Conservation (phyloP, 2,329 filamentous ascomycete species). For the Ophiostoma triangulosporum region DNA sequence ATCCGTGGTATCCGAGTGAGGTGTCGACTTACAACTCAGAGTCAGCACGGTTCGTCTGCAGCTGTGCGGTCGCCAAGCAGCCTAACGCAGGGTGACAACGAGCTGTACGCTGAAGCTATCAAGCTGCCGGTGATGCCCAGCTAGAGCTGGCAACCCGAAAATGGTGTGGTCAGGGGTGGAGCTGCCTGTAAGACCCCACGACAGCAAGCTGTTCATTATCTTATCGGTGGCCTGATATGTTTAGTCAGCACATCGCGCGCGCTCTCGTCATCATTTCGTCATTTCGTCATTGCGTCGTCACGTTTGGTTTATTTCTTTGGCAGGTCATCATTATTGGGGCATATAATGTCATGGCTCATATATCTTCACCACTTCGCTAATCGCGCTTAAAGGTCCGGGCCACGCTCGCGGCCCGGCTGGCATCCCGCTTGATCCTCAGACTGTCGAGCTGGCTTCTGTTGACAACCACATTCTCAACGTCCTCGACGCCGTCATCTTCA, state of each 20-base stretch:
- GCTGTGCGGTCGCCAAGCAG: not conserved
- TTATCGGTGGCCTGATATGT: not conserved
- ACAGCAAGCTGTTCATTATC: not conserved
- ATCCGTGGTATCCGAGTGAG: not conserved
- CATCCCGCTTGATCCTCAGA: slow-evolving; percentile 5
- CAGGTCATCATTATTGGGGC: not conserved
- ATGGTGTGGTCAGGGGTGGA: slow-evolving; percentile 5
- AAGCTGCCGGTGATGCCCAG: not conserved
- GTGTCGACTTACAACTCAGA: not conserved
- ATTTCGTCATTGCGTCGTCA: not conserved
- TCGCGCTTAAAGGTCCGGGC: slow-evolving; percentile 18
- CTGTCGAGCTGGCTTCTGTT: not conserved
- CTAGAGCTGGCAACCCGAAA: slow-evolving; percentile 4
- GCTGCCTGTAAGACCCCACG: not conserved
- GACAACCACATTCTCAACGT: slow-evolving; percentile 1
- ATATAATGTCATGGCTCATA: not conserved
- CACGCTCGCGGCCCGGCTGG: slow-evolving; percentile 13
- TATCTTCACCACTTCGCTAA: slow-evolving; percentile 6
- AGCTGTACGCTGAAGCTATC: not conserved
- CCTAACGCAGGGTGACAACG: not conserved
- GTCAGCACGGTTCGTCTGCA: not conserved
- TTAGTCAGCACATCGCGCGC: not conserved
- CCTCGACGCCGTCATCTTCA: slow-evolving; percentile 11
- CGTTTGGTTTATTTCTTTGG: no score
- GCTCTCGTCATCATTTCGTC: not conserved